Base-by-base conservation (phyloP, 352 stramenopile genomes). In the Globisporangium apiculatum region DNA sequence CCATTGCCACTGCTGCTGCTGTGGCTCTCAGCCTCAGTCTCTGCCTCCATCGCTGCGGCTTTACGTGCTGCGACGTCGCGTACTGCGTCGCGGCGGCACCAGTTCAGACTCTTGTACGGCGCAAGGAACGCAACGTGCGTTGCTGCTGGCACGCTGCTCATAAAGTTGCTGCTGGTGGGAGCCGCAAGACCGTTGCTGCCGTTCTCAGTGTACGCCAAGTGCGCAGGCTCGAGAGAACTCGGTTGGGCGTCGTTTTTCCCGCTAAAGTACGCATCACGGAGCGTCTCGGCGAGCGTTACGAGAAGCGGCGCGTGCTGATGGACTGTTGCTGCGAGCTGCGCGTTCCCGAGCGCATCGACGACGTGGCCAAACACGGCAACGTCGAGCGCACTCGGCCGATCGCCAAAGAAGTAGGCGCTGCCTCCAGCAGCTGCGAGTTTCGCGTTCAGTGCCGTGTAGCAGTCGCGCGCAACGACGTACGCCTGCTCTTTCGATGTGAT, bases 21-120 rank as follows among this genome's bases (percentile, higher is more conserved):
- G 45, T 61, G 24, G 24, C 24, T 31, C 24, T 31, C 24, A 3
- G 24, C 51, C 52, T 74, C 64, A 11, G 54, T 54, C 45, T 75
- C 61, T 24, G 74, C 57, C 37, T 80, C 58, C 15, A 62, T 62
- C 15, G 66, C 55, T 6, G 40, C 40, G 40, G 1, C 7, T 12
- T 43, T 35, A 7, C 15, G 15, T 57, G 51, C 57, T 81, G 68
- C 68, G 24, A 92, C 61, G 3, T 91, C 76, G 15, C 61, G 64
- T n/a, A 73, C 61, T 17, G 89, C 59, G 50, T 84, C 80, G n/a
- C 83, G 83, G 18, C 81, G 80, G 56, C 81, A 80, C 85, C 85
- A 95, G 62, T 92, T 85, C 31, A 95, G 61, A 60, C 83, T 95
- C 36, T 76, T 76, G 57, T 92, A 95, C 51, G 85, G 85, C 60